Evolutionary conservation across 2,329 filamentous ascomycete species (phyloP), one percentile per base, ranked within the genome.

Genomic region (Celoporthe dispersa): DNA sequence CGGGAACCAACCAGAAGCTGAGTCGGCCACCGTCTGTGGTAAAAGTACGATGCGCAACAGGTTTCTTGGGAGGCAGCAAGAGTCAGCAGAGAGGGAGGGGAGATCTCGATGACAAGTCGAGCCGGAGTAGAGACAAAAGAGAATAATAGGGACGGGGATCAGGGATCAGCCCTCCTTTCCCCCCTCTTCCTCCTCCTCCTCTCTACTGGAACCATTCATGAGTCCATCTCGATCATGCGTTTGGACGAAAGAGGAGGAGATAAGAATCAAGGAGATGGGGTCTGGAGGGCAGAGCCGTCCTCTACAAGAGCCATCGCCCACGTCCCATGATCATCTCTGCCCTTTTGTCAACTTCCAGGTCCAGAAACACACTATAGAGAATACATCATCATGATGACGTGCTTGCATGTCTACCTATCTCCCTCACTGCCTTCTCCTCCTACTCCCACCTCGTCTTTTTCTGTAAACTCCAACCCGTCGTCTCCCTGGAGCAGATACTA

Each of bases 1-100:
- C 61, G 61, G 61, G 61, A 64, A n/a, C 44, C 44, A 48, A 48
- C 22, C 44, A 48, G 44, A 44, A n/a, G 44, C 44, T 3, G 44
- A 48, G 44, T 22, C 11, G 44, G 22, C 16, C 44, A 9, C 6
- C 2, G n/a, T n/a, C 2, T 48, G 44, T 39, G 22, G 33, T 9
- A 51, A 31, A 31, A 51, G 39, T 33, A 31, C 28, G 53, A 14
- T 31, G 12, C 53, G 28, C 25, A 28, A 55, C 44, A 48, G 19
- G 22, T 9, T 25, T 57, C 28, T 57, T 19, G 53, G 19, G n/a
- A 31, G 51, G 51, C 2, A 39, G 6, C 2, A 11, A 39, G 37
- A 7, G 11, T 12, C 11, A 39, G 37, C 37, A 12, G 37, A 39
- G 51, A 55, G 51, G 51, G n/a, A 53, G n/a, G 16, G 19, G 19